phyloP scores from a whole-genome alignment of 2,329 filamentous ascomycete genomes.

The Talaromyces sp. region DNA sequence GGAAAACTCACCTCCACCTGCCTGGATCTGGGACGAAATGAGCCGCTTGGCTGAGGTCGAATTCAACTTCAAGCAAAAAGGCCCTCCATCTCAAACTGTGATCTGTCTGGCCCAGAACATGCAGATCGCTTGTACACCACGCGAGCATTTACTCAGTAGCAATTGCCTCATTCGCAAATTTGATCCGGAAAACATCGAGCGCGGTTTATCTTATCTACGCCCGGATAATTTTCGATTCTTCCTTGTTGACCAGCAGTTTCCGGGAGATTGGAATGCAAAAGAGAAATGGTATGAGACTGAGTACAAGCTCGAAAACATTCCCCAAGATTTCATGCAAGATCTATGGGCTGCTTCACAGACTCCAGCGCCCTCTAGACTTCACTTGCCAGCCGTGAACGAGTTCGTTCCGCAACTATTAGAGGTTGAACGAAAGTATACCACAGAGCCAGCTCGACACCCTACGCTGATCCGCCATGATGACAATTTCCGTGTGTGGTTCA shows the following conservation, averaged over 20 bases:
- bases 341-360: too few species aligned
- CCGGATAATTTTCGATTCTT: constrained; percentile 87
- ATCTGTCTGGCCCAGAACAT: too few species aligned
- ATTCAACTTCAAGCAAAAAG: constrained; percentile 83
- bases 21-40: constrained; percentile 89
- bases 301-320: constrained; percentile 54
- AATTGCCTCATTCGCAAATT: too few species aligned
- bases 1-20: constrained; percentile 69
- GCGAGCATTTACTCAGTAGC: too few species aligned
- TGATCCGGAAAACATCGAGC: too few species aligned
- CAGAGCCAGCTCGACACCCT: constrained; percentile 65
- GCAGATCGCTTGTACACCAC: too few species aligned
- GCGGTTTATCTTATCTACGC: constrained; percentile 58
- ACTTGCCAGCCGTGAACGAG: too few species aligned
- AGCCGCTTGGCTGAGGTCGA: constrained; percentile 86
- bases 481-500: constrained; percentile 82
- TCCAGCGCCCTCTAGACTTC: too few species aligned
- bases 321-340: too few species aligned
- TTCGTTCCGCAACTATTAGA: too few species aligned
- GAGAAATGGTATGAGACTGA: constrained; percentile 99
- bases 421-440: constrained; percentile 89
- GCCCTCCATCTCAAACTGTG: too few species aligned
- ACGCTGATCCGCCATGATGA: constrained; percentile 80
- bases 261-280: constrained; percentile 76
- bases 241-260: constrained; percentile 75